phyloP scores from a whole-genome alignment of 2,329 filamentous ascomycete genomes.

The Ceratocystis albifundus region DNA sequence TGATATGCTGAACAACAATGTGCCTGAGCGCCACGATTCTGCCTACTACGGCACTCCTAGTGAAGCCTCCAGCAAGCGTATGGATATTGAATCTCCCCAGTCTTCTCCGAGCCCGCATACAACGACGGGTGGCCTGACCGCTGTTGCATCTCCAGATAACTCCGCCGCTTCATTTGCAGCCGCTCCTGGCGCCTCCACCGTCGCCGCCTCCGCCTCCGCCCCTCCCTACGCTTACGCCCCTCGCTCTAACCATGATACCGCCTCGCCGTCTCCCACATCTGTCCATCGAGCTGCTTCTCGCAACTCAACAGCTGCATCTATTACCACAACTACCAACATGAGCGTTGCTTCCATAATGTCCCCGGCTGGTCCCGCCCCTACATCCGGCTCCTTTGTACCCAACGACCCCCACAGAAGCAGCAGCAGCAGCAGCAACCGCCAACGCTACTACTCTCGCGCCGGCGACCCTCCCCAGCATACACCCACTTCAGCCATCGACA shows the following conservation, averaged over 20 bases:
- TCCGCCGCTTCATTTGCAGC: constrained; percentile 33
- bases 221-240: background rate
- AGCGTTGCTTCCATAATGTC: constrained; percentile 28
- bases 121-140: constrained; percentile 22
- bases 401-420: constrained; percentile 30
- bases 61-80: constrained; percentile 23
- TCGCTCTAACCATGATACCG: constrained; percentile 21
- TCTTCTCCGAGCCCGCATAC: constrained; percentile 22
- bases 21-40: constrained; percentile 20
- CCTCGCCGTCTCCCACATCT: constrained; percentile 39
- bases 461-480: background rate
- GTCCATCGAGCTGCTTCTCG: constrained; percentile 35
- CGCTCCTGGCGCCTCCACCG: background rate
- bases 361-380: constrained; percentile 46
- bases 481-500: constrained; percentile 28
- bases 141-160: constrained; percentile 29
- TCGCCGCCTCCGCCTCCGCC: constrained; percentile 2
- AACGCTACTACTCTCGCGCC: constrained; percentile 34
- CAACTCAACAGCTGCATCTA: background rate
- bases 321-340: constrained; percentile 6
- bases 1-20: constrained; percentile 21
- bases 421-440: constrained; percentile 29
- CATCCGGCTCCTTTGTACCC: constrained; percentile 52
- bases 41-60: constrained; percentile 23
- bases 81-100: constrained; percentile 24